Percentiles rank a stretch among this genome's conserved stretches.
These are phyloP conservation scores for Eustoma russellianum DNA, from an alignment of 257 asterid genomes.

Conservation along the genomic window DNA sequence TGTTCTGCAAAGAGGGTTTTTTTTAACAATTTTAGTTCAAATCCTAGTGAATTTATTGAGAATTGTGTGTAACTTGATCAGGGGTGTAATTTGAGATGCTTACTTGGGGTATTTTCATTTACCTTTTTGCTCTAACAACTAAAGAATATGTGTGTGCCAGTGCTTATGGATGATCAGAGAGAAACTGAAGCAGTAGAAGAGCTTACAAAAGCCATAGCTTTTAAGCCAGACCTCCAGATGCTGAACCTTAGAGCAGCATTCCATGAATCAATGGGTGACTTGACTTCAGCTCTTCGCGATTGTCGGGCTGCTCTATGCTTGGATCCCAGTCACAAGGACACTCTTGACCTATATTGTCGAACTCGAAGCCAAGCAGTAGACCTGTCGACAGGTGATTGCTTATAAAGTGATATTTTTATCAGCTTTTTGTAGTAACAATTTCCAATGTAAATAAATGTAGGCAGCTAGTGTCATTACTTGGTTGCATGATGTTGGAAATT, in stretches of 20 bases:
- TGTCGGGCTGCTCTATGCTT: conserved; percentile 57
- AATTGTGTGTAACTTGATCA: no score
- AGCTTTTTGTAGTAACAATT: no score
- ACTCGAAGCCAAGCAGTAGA: conserved; percentile 23
- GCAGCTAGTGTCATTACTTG: no score
- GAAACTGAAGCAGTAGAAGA: conserved; percentile 49
- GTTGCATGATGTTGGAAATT: no score
- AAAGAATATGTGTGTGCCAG: conserved; percentile 19
- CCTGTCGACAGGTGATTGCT: conserved; percentile 1
- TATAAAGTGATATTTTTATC: background rate
- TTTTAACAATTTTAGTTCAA: no score
- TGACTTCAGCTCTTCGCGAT: conserved; percentile 35
- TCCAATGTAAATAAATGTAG: no score
- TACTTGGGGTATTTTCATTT: no score
- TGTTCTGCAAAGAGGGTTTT: no score
- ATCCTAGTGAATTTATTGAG: no score
- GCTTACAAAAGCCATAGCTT: conserved; percentile 43
- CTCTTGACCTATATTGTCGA: conserved; percentile 39
- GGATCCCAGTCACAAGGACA: conserved; percentile 51
- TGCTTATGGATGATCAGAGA: conserved; percentile 53
- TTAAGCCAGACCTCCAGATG: conserved; percentile 50
- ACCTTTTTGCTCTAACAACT: conserved; percentile 5
- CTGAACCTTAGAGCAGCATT: conserved; percentile 55
- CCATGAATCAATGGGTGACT: conserved; percentile 47
- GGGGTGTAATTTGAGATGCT: no score